Conservation (phyloP, 1,284 basidiomycete species). For the Neonothopanus nambi region DNA sequence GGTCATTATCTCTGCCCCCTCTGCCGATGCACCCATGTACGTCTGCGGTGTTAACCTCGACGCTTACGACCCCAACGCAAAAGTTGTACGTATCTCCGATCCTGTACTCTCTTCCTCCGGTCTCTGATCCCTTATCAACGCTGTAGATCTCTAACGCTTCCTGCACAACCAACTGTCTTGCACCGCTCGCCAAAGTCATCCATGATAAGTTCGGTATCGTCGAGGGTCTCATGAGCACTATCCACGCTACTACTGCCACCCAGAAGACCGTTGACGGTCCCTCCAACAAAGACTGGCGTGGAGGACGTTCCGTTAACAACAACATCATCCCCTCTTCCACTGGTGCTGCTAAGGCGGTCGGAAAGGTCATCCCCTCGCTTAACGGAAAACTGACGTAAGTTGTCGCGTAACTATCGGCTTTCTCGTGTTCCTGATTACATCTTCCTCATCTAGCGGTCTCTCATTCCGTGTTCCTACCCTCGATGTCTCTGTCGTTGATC, state of each 20-base stretch:
- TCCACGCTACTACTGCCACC: conserved; percentile 96
- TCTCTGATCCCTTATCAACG: background rate
- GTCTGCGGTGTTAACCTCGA: conserved; percentile 97
- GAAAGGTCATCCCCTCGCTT: conserved; percentile 96
- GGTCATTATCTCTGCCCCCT: conserved; percentile 99
- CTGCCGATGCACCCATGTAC: conserved; percentile 98
- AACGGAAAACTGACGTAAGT: conserved; percentile 95
- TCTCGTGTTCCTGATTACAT: background rate
- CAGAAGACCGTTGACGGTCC: conserved; percentile 99
- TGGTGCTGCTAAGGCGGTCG: conserved; percentile 99
- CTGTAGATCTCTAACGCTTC: conserved; percentile 94
- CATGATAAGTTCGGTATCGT: conserved; percentile 95
- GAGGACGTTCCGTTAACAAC: conserved; percentile 94
- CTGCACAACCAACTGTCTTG: conserved; percentile 99
- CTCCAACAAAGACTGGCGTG: conserved; percentile 94
- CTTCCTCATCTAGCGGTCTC: conserved; percentile 67
- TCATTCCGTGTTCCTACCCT: conserved; percentile 97
- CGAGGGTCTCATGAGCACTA: conserved; percentile 98
- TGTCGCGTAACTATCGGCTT: background rate
- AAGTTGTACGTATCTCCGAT: conserved; percentile 60
- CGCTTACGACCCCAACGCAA: conserved; percentile 88
- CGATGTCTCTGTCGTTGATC: conserved; percentile 98
- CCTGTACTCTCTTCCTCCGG: no score
- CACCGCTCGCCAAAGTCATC: conserved; percentile 97
- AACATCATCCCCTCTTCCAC: conserved; percentile 99